A percentile compares a stretch with the other conserved stretches of the same genome.
Evolutionary conservation across 352 stramenopile species (phyloP).

Genomic region (Blastocystis hominis): DNA sequence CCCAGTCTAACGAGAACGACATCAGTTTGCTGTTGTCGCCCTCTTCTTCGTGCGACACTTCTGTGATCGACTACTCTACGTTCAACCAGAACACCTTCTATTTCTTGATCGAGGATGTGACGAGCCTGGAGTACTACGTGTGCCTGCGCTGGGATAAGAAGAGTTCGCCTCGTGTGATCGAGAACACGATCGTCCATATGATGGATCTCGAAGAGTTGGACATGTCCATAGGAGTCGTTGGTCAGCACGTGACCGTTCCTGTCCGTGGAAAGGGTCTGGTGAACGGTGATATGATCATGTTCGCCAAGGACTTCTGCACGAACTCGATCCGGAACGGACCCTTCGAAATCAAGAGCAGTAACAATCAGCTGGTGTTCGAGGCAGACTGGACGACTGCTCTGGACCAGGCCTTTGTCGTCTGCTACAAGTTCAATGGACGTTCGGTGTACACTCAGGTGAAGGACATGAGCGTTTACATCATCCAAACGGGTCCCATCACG

Average conservation of each 20-base stretch:
- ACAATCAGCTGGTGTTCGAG: constrained; percentile 1
- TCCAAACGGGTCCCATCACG: not conserved
- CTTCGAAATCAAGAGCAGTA: not conserved
- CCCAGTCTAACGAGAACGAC: not conserved
- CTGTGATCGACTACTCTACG: not conserved
- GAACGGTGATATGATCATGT: constrained; percentile 30
- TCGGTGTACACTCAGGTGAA: not conserved
- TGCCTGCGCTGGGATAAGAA: constrained; percentile 18
- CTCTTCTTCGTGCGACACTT: not conserved
- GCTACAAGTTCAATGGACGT: constrained; percentile 32
- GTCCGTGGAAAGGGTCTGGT: constrained; percentile 8
- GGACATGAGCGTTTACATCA: not conserved
- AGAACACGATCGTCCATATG: not conserved
- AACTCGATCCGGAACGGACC: not conserved
- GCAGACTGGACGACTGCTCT: not conserved
- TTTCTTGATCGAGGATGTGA: not conserved
- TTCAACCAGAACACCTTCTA: constrained; percentile 12
- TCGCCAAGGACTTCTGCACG: constrained; percentile 51
- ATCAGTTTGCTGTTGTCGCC: constrained; percentile 12
- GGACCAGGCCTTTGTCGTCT: not conserved
- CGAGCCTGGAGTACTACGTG: constrained; percentile 21
- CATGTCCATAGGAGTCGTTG: constrained; percentile 40
- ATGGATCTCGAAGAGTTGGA: not conserved
- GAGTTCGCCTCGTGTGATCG: not conserved
- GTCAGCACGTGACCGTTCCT: not conserved